Base-by-base conservation (phyloP, 148 eudicot species). In the Mesembryanthemum crystallinum region DNA sequence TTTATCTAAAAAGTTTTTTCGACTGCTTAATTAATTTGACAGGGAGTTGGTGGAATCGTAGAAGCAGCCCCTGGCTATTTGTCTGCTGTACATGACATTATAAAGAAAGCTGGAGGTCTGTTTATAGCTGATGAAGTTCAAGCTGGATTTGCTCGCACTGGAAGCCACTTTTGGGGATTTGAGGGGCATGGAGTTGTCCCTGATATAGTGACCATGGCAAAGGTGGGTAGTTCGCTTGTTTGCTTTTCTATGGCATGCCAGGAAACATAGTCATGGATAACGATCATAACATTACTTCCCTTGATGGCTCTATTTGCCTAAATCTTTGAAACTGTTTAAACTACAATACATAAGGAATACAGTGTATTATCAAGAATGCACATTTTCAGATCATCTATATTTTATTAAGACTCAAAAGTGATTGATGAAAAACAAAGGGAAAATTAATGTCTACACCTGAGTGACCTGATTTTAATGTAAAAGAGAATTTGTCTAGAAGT, bases 1-100 rank as follows among this genome's bases (percentile, higher is more conserved):
- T 27, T 29, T 20, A 65, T 35, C 20, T 32, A 51, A 9, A 15
- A 15, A 74, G 33, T 15, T 18, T 1, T 18, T 67, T 7, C 20
- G 23, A 5, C 32, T 76, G 62, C 27, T 81, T 23, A 30, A 35
- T 67, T 75, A 39, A 27, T 61, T 39, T 32, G 66, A 69, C 87
- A 96, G 99, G 99, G 99, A 82, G 99, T 96, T 15, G 99, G 99
- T 76, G 99, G 99, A 72, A 96, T 96, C 45, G 35, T 92, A 57
- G 99, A 96, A 73, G 80, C 91, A 81, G 99, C 99, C 55, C 97
- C 99, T 27, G 98, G 90, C 43, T 96, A 96, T 78, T 77, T 96
- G 77, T 86, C 97, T 49, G 83, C 88, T 66, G 99, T 83, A 28
- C 85, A 91, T 83, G 81, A 82, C 77, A 84, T 76, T 62, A 77